Evolutionary conservation across 148 eudicot species (phyloP).

Genomic region (Fallopia convolvulus): DNA sequence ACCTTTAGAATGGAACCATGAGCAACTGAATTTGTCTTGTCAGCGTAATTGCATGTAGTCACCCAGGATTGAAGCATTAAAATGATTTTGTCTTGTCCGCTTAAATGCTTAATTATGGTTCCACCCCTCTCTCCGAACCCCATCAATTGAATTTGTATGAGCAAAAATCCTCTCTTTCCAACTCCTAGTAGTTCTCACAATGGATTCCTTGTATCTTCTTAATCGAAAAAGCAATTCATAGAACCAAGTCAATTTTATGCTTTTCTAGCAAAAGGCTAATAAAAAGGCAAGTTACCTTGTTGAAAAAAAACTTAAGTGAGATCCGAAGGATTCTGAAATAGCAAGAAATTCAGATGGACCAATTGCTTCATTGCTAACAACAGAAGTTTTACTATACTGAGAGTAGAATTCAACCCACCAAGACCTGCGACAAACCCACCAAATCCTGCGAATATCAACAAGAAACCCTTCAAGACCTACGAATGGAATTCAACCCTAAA

Average conservation of each 20-base stretch:
- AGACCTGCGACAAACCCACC: too few species aligned
- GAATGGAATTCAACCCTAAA: too few species aligned
- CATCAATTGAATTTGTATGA: neutral
- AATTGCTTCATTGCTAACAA: too few species aligned
- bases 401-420: too few species aligned
- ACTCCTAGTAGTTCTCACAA: neutral
- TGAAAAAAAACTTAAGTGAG: neutral
- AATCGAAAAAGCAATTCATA: neutral
- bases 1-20: neutral
- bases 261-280: neutral
- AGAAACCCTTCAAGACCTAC: too few species aligned
- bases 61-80: neutral
- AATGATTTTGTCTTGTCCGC: neutral
- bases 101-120: neutral
- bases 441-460: too few species aligned
- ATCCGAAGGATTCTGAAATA: neutral
- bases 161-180: constrained; percentile 2
- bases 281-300: neutral
- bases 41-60: neutral
- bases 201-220: neutral
- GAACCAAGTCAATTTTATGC: neutral
- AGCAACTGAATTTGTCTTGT: too few species aligned
- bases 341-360: too few species aligned
- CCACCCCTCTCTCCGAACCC: neutral
- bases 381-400: too few species aligned